Evolutionary conservation across 2,329 filamentous ascomycete genomes (phyloP).

Genomic region (Trichoderma sp.): DNA sequence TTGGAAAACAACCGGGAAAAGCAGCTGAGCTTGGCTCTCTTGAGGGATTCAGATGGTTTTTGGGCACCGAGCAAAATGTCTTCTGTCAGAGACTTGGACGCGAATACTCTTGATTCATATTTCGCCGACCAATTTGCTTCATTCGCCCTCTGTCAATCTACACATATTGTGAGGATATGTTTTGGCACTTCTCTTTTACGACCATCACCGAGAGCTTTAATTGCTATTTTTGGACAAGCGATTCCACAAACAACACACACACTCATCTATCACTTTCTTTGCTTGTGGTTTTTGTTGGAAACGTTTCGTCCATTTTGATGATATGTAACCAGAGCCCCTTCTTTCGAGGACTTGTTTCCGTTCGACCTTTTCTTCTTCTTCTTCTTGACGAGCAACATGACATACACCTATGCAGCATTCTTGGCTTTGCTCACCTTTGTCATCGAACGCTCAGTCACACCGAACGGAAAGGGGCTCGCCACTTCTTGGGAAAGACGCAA

Average conservation of each 20-base stretch:
- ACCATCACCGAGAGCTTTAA: not conserved
- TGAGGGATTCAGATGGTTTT: slow-evolving; percentile 11
- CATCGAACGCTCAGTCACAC: not conserved
- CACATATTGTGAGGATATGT: slow-evolving; percentile 16
- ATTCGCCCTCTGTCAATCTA: not conserved
- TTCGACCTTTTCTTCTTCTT: not conserved
- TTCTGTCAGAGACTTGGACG: slow-evolving; percentile 13
- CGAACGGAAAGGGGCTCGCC: not conserved
- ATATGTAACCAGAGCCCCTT: slow-evolving; percentile 1
- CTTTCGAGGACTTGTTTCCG: not conserved
- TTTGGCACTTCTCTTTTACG: not conserved
- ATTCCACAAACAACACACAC: not conserved
- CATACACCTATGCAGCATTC: not conserved
- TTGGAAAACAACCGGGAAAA: not conserved
- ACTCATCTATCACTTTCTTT: not conserved
- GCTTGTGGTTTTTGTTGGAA: not conserved
- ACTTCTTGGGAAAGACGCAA: not conserved
- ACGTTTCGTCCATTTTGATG: not conserved
- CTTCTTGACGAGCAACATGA: not conserved
- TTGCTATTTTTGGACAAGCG: slow-evolving; percentile 12
- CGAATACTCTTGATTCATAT: not conserved
- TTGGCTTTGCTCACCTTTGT: not conserved
- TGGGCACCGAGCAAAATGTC: slow-evolving; percentile 5
- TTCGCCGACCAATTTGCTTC: slow-evolving; percentile 8
- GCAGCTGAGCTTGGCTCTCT: slow-evolving; percentile 12